Percentiles rank a stretch among this genome's conserved stretches.
These are phyloP conservation scores for Sutorius eximius DNA, from an alignment of 1,284 basidiomycete species.

Conservation along the genomic window DNA sequence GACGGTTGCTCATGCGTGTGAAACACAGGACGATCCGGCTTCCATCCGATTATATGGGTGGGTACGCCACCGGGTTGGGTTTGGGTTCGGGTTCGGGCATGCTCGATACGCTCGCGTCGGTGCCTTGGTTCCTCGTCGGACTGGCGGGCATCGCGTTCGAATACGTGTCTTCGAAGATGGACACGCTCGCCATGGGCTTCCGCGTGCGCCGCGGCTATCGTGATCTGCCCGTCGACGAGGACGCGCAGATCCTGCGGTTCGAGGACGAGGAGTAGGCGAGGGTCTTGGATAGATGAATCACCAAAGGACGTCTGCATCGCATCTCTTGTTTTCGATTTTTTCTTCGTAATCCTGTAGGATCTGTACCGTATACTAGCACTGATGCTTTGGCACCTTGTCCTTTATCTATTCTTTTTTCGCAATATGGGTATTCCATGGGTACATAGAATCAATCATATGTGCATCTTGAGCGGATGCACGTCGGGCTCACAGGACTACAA, in stretches of 20 bases:
- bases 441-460: neutral
- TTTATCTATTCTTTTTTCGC: no score
- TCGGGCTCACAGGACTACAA: no score
- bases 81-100: conserved; percentile 48
- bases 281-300: neutral
- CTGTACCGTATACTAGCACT: conserved; percentile 7
- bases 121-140: conserved; percentile 87
- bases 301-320: neutral
- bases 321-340: neutral
- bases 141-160: conserved; percentile 73
- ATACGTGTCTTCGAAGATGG: conserved; percentile 51
- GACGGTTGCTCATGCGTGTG: no score
- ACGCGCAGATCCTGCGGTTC: conserved; percentile 80
- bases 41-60: conserved; percentile 46
- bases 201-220: conserved; percentile 71
- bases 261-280: conserved; percentile 67
- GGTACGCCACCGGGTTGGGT: conserved; percentile 40
- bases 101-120: conserved; percentile 72
- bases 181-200: conserved; percentile 43
- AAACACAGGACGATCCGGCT: conserved; percentile 71
- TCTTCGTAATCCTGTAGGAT: neutral
- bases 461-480: neutral
- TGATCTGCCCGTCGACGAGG: conserved; percentile 82
- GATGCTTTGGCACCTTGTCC: neutral
- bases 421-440: no score